Conservation (phyloP, 345 rosid species). For the Pelargonium nanum region DNA sequence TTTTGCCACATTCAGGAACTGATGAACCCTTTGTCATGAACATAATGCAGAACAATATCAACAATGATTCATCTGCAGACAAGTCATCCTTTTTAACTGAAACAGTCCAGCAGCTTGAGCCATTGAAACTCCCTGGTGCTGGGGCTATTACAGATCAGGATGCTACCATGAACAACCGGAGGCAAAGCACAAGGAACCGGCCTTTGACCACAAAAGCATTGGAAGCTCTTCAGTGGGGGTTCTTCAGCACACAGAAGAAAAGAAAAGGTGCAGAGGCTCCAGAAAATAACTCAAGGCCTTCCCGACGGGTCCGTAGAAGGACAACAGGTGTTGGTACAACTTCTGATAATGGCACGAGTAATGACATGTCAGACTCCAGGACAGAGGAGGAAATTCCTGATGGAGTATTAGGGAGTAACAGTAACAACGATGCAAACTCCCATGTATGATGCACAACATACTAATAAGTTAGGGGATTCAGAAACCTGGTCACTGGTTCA, state of each 20-base stretch:
- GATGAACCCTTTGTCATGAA: conserved; percentile 17
- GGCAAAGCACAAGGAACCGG: conserved; percentile 46
- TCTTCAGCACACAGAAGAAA: conserved; percentile 35
- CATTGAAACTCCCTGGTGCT: conserved; percentile 6
- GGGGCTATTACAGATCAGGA: conserved; percentile 15
- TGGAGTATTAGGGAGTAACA: conserved; percentile 4
- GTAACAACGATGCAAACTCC: conserved; percentile 9
- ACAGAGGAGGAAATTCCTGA: conserved; percentile 9
- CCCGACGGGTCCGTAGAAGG: conserved; percentile 23
- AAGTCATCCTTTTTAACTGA: conserved; percentile 22
- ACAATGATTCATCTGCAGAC: conserved; percentile 21
- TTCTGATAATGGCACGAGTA: conserved; percentile 20
- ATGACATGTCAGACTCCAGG: conserved; percentile 18
- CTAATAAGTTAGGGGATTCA: too few species aligned
- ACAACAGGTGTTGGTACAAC: conserved; percentile 11
- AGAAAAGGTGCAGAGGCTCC: conserved; percentile 28
- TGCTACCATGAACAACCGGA: conserved; percentile 19
- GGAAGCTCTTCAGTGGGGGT: conserved; percentile 54
- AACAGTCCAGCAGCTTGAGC: conserved; percentile 15
- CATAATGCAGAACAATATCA: conserved; percentile 18
- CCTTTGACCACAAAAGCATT: conserved; percentile 46
- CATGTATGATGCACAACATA: conserved; percentile 1
- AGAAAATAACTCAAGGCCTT: conserved; percentile 21
- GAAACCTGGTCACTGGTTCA: too few species aligned
- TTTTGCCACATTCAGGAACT: conserved; percentile 27